Evolutionary conservation across 345 rosid species (phyloP).

Genomic region (Brassica juncea): DNA sequence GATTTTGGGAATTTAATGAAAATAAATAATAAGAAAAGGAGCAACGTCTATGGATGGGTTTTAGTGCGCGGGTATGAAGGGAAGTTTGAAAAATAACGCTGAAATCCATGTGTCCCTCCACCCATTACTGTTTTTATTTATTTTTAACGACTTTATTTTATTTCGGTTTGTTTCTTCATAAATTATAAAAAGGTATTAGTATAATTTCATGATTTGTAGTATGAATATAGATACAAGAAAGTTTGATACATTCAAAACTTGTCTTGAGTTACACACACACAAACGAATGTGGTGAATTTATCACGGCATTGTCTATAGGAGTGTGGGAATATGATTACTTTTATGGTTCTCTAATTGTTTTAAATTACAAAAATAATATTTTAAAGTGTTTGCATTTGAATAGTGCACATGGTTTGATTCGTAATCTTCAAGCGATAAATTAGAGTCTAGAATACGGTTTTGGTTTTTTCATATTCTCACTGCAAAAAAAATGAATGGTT

Average conservation of each 20-base stretch:
- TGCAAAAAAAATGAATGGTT: too few species aligned
- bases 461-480: neutral
- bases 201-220: neutral
- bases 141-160: neutral
- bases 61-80: conserved; percentile 69
- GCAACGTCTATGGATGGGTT: conserved; percentile 55
- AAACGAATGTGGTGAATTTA: conserved; percentile 38
- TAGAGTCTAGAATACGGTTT: neutral
- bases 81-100: conserved; percentile 59
- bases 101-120: conserved; percentile 51
- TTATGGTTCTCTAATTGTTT: conserved; percentile 10
- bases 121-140: conserved; percentile 10
- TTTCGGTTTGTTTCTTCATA: neutral
- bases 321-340: conserved; percentile 33
- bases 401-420: neutral
- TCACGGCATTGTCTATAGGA: conserved; percentile 18
- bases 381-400: neutral
- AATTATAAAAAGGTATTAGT: neutral
- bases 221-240: conserved; percentile 16
- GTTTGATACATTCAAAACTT: conserved; percentile 21
- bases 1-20: conserved; percentile 7
- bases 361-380: neutral
- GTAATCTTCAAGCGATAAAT: neutral
- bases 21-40: conserved; percentile 24
- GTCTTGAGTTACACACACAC: conserved; percentile 41